phyloP scores from a whole-genome alignment of 192 early-diverging fungal species.

The Podila epigama region DNA sequence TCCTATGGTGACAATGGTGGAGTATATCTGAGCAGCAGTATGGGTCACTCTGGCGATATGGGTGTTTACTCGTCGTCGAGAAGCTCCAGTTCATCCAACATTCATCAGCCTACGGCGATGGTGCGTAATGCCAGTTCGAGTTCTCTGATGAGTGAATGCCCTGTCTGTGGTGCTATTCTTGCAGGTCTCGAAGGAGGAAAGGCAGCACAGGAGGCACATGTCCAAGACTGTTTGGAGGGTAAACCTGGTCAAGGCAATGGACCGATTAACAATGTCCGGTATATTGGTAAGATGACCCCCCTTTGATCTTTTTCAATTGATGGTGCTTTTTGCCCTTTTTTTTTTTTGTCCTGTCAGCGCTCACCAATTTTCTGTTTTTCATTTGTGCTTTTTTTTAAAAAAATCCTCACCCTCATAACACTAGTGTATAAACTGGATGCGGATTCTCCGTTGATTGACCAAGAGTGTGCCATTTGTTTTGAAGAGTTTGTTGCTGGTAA shows the following conservation, averaged over 20 bases:
- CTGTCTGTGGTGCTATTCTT: slow-evolving; percentile 67
- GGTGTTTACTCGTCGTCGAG: slow-evolving; percentile 29
- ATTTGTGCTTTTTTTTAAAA: neutral
- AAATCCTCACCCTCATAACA: neutral
- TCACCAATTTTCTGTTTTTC: no score
- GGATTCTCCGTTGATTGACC: slow-evolving; percentile 68
- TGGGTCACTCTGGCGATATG: slow-evolving; percentile 11
- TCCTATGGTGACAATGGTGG: slow-evolving; percentile 9
- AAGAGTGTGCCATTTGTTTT: slow-evolving; percentile 95
- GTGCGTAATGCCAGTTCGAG: slow-evolving; percentile 52
- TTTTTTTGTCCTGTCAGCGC: no score
- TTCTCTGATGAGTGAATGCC: slow-evolving; percentile 76
- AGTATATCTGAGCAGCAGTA: slow-evolving; percentile 7
- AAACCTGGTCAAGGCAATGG: slow-evolving; percentile 38
- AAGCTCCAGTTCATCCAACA: slow-evolving; percentile 37
- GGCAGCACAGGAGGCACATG: slow-evolving; percentile 65
- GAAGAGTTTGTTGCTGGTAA: slow-evolving; percentile 85
- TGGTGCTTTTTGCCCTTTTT: neutral
- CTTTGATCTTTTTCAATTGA: neutral
- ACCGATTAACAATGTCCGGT: slow-evolving; percentile 63
- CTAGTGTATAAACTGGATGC: slow-evolving; percentile 66
- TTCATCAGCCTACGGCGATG: slow-evolving; percentile 34
- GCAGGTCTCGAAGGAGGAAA: slow-evolving; percentile 52
- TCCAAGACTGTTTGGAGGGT: slow-evolving; percentile 67
- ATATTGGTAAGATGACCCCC: slow-evolving; percentile 62